Conservation (phyloP, 345 rosid species). For the Syzygium aromaticum region DNA sequence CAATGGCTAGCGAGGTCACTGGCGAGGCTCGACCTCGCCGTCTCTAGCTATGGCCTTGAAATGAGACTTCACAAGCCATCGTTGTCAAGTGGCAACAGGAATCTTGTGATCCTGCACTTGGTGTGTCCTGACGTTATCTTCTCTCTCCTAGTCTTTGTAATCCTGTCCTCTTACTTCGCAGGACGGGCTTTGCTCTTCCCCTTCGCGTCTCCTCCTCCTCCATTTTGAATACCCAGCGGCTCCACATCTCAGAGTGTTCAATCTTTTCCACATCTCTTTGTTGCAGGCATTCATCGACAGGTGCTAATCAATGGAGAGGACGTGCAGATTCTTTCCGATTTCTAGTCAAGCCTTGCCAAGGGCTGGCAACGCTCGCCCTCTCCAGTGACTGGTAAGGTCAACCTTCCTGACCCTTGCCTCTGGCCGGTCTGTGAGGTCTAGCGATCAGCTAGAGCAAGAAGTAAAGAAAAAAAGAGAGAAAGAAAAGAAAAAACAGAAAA, state of each 20-base stretch:
- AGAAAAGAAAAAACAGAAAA: no score
- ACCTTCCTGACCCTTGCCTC: no score
- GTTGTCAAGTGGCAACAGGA: slow-evolving; percentile 16
- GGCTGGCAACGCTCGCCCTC: no score
- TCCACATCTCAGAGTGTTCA: not conserved
- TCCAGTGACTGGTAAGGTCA: no score
- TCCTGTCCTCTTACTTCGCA: slow-evolving; percentile 64
- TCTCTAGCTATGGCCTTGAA: not conserved
- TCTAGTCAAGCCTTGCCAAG: slow-evolving; percentile 52
- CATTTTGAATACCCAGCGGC: not conserved
- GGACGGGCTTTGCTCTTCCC: slow-evolving; percentile 19
- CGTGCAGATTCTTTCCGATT: slow-evolving; percentile 40
- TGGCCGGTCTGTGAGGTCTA: no score
- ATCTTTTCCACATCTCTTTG: not conserved
- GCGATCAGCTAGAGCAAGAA: no score
- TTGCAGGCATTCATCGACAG: slow-evolving; percentile 26
- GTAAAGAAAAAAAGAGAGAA: no score
- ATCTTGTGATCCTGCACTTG: slow-evolving; percentile 36
- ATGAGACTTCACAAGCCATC: slow-evolving; percentile 36
- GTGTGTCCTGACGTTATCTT: slow-evolving; percentile 41
- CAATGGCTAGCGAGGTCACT: no score
- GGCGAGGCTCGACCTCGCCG: no score
- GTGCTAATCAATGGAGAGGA: slow-evolving; percentile 27
- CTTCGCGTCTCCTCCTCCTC: not conserved
- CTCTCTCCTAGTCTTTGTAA: slow-evolving; percentile 44